Conservation (phyloP, 352 stramenopile genomes). For the Saprolegnia parasitica region DNA sequence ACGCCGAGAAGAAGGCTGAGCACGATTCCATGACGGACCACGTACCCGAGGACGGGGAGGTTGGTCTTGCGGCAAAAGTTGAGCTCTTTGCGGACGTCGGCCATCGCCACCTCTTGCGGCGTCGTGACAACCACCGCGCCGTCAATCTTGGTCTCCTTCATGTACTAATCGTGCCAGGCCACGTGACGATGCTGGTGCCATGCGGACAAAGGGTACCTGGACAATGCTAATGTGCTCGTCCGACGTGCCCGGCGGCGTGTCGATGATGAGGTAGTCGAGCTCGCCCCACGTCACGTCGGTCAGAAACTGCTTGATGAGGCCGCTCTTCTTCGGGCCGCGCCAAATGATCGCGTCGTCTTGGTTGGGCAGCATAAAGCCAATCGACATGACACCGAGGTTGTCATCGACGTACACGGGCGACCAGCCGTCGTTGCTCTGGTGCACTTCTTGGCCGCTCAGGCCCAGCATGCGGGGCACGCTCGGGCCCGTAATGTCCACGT, state of each 20-base stretch:
- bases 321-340: conserved; percentile 99
- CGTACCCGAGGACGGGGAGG: conserved; percentile 64
- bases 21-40: neutral
- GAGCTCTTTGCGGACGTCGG: conserved; percentile 99
- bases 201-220: conserved; percentile 51
- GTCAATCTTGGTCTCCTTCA: conserved; percentile 94
- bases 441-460: conserved; percentile 89
- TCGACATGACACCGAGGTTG: conserved; percentile 99
- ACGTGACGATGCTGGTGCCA: neutral
- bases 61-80: conserved; percentile 99
- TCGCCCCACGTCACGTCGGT: conserved; percentile 99
- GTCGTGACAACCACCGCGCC: conserved; percentile 99
- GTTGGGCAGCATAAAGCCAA: conserved; percentile 98
- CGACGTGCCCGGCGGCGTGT: conserved; percentile 98
- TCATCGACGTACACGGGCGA: conserved; percentile 98
- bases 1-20: conserved; percentile 45
- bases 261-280: conserved; percentile 97
- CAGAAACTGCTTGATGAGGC: conserved; percentile 99
- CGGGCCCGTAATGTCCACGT: conserved; percentile 99
- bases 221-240: conserved; percentile 99
- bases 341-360: conserved; percentile 99
- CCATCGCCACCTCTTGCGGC: conserved; percentile 98
- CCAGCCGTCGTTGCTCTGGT: conserved; percentile 98
- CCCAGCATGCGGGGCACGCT: conserved; percentile 97
- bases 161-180: conserved; percentile 67